Evolutionary conservation across 2,329 filamentous ascomycete species (phyloP), one percentile per base, ranked within the genome.

Genomic region (Penicillium sp.): DNA sequence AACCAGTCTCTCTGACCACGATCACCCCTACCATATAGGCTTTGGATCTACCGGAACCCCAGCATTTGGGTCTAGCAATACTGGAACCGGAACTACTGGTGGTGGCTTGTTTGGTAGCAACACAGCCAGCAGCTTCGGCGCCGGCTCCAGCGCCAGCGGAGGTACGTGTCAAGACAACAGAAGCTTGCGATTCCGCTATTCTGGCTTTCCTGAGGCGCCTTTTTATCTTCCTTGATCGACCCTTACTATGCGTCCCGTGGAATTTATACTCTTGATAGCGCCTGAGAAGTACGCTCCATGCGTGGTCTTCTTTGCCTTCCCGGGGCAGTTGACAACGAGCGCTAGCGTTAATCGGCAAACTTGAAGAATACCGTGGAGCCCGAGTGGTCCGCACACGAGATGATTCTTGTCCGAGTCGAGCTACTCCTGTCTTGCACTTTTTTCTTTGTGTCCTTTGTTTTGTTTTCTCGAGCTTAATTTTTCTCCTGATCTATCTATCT

Each of bases 101-200:
- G 69, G 72, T 56, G 66, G 71, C 63, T 63, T 72, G 58, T 73
- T 74, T 56, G 71, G 72, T 52, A 48, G 58, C 13, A 74, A 69
- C 59, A 69, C 68, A 56, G 68, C 69, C 58, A 70, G 71, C 64
- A 70, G 72, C 65, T 77, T 76, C 61, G 75, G 74, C 61, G 73
- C 54, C 55, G 58, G 39, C n/a, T n/a, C 35, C n/a, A 19, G 35
- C 11, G 19, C 39, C 19, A 22, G 73, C 62, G 71, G 72, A 75
- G 74, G 74, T 77, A 76, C 67, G 74, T 76, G 66, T 62, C 60
- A 63, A 27, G 16, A 43, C 55, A 44, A 64, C 56, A 58, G 63
- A 65, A 63, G 63, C 63, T 64, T 54, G 65, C 67, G 63, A 64
- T 62, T 61, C 62, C 65, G 45, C 41, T 53, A 51, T 48, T 35